A percentile compares a stretch with the other conserved stretches of the same genome.
phyloP scores from a whole-genome alignment of 257 asterid species.

The Orobanche coerulescens region DNA sequence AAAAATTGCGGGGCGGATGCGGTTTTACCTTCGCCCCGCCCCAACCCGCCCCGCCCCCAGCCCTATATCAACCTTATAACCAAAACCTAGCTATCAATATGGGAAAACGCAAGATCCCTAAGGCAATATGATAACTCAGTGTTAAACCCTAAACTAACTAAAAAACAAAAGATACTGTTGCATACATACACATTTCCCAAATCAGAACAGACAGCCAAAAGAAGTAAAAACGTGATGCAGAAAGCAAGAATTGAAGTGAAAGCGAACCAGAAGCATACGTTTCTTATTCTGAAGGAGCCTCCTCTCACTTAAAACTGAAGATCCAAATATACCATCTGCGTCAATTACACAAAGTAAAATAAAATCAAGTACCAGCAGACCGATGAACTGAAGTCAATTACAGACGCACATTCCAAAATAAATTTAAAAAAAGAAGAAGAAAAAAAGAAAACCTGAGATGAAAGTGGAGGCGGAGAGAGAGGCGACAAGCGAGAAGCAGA shows the following conservation, averaged over 20 bases:
- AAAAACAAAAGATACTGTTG: too few relatives aligned
- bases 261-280: constrained; percentile 31
- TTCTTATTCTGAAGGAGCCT: constrained; percentile 65
- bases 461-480: constrained; percentile 38
- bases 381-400: neutral
- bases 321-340: constrained; percentile 49
- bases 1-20: too few relatives aligned
- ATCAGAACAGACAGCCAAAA: neutral
- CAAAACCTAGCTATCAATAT: neutral
- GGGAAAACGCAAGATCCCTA: neutral
- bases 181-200: constrained; percentile 8
- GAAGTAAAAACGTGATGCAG: neutral
- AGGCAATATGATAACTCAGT: neutral
- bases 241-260: constrained; percentile 2
- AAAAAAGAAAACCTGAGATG: constrained; percentile 40
- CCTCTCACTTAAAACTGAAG: constrained; percentile 42
- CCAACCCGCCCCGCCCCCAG: too few relatives aligned
- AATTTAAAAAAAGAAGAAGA: neutral
- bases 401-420: neutral
- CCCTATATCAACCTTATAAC: neutral
- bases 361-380: constrained; percentile 2
- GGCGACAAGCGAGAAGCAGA: constrained; percentile 31
- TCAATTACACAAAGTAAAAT: constrained; percentile 10
- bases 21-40: too few relatives aligned
- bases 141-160: neutral